Conservation (phyloP, 2,329 filamentous ascomycete species). For the Sclerotinia borealis region DNA sequence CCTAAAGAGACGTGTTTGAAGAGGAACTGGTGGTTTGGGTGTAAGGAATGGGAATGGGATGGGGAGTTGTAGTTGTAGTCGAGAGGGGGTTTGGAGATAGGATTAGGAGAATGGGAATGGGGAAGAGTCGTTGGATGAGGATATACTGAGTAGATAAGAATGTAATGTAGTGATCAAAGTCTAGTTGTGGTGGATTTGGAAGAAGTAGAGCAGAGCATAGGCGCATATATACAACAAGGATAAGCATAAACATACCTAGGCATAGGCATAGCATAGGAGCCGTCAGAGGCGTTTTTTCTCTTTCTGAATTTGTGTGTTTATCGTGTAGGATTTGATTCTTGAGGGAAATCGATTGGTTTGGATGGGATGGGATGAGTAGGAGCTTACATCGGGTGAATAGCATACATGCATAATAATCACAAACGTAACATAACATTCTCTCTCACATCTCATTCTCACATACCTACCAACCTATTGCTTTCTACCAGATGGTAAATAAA, state of each 20-base stretch:
- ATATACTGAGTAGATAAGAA: not conserved
- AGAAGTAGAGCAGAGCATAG: not conserved
- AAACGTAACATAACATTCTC: not conserved
- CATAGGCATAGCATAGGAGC: not conserved
- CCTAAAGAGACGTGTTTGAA: conserved; percentile 21
- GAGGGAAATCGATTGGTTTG: not conserved
- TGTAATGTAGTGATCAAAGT: not conserved
- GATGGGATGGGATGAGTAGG: not conserved
- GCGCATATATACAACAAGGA: not conserved
- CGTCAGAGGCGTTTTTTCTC: not conserved
- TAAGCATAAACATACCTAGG: too few species aligned
- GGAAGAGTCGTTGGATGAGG: not conserved
- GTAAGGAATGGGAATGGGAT: conserved; percentile 28
- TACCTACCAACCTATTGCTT: not conserved
- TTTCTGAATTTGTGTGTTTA: not conserved
- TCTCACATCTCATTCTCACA: not conserved
- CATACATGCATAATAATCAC: not conserved
- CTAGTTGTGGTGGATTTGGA: not conserved
- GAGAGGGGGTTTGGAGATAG: not conserved
- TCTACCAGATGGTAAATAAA: not conserved
- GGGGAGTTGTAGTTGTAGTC: not conserved
- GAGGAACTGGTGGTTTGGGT: conserved; percentile 27
- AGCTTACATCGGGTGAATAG: not conserved
- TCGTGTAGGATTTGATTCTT: not conserved
- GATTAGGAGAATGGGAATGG: not conserved